Evolutionary conservation across 164 flowering plant genomes (phyloP), one percentile per base, ranked within the genome.

Genomic region (Vitis cinerea): DNA sequence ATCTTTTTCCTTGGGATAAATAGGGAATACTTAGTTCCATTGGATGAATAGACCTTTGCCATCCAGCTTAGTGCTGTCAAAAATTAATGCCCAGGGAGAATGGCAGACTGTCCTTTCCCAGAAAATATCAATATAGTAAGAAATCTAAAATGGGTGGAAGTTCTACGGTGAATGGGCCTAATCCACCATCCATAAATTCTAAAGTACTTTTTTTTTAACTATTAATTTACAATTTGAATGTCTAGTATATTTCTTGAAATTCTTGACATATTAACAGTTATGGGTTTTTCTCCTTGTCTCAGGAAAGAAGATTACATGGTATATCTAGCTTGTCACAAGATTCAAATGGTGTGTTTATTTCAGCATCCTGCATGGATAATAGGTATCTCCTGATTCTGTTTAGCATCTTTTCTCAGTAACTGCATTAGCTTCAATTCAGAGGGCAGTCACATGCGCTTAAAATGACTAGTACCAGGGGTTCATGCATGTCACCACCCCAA

Each of bases 341-440:
- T 86, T 71, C 75, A 57, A 87, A 75, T 75, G 98, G 98, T 44
- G 81, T 87, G n/a, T 88, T 82, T 79, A 79, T 96, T 68, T 81
- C 97, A 56, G 98, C 98, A 61, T 91, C 97, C 51, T 93, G 98
- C 88, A 93, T 86, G 92, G 94, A 96, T 75, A 84, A 86, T 66
- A 93, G 93, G 98, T 93, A 83, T 23, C 12, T 59, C 37, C 3
- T 10, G 13, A 6, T 57, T 59, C 14, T 63, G 16, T 44, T 59
- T 31, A 19, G 64, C 67, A 60, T 75, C 3, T 53, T 31, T 59
- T 31, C 11, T 30, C 31, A 37, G 3, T 62, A 65, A 10, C 27
- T 37, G 31, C 44, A 51, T 31, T 57, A 31, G 10, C 65, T 65
- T 69, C 30, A 68, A 49, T 8, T 11, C 47, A 11, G 31, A 61